Conservation (phyloP, 1,139 yeast genomes). For the Pichia sp. region DNA sequence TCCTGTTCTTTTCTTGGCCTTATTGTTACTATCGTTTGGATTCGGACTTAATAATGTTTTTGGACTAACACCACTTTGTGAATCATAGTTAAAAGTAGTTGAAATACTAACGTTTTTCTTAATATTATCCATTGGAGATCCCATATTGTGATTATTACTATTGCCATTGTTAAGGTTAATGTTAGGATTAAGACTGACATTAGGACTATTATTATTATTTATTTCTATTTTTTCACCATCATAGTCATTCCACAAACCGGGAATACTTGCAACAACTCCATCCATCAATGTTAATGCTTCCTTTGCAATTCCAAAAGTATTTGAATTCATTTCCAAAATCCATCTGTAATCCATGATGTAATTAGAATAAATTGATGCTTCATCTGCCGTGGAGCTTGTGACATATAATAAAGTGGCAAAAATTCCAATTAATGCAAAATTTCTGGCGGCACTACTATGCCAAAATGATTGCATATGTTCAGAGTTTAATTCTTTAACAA, state of each 20-base stretch:
- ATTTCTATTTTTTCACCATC: slow-evolving; percentile 5
- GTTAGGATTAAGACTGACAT: neutral
- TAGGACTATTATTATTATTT: neutral
- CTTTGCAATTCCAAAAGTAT: slow-evolving; percentile 68
- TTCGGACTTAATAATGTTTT: slow-evolving; percentile 3
- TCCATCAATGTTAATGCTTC: slow-evolving; percentile 65
- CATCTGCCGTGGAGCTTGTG: slow-evolving; percentile 55
- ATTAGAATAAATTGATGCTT: slow-evolving; percentile 55
- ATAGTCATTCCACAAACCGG: slow-evolving; percentile 44
- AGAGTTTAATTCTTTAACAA: slow-evolving; percentile 65
- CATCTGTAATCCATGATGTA: slow-evolving; percentile 70
- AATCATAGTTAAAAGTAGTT: slow-evolving; percentile 4
- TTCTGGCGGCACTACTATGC: slow-evolving; percentile 76
- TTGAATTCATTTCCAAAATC: slow-evolving; percentile 64
- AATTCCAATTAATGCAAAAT: slow-evolving; percentile 75
- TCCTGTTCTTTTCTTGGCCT: neutral
- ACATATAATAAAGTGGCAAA: slow-evolving; percentile 75
- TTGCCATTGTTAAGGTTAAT: neutral
- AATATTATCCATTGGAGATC: neutral
- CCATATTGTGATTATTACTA: neutral
- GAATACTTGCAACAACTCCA: slow-evolving; percentile 56
- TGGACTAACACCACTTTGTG: slow-evolving; percentile 8
- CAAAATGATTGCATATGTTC: slow-evolving; percentile 85
- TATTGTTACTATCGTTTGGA: neutral
- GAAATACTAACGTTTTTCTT: neutral